Conservation (phyloP, 768 basidiomycete species). For the Suillus variegatus region DNA sequence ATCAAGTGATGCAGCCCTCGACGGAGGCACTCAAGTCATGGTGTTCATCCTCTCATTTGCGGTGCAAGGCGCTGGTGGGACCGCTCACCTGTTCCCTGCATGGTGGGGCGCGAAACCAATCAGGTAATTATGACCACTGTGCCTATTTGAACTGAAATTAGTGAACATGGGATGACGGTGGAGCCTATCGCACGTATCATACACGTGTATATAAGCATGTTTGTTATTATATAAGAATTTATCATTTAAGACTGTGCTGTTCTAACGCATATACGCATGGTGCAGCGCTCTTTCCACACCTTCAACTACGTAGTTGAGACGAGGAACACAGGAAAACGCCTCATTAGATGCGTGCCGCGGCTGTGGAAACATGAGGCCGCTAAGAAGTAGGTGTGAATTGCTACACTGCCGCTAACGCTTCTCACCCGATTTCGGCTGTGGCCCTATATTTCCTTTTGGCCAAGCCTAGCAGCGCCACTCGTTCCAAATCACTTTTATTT, state of each 20-base stretch:
- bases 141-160: conserved; percentile 17
- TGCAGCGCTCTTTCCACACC: background rate
- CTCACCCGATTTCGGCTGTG: background rate
- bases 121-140: conserved; percentile 39
- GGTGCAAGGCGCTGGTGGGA: conserved; percentile 53
- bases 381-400: background rate
- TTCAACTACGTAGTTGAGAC: background rate
- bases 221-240: background rate
- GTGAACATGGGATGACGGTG: background rate
- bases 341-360: background rate
- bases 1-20: conserved; percentile 27
- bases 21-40: conserved; percentile 51
- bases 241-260: background rate
- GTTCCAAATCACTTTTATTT: background rate
- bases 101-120: conserved; percentile 65
- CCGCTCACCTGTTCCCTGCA: conserved; percentile 49
- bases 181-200: background rate
- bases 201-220: background rate
- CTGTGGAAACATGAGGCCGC: conserved; percentile 2
- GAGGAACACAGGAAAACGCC: background rate
- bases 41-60: conserved; percentile 52
- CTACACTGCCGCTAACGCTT: background rate
- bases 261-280: background rate
- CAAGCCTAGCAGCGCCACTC: background rate
- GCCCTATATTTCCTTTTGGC: background rate